A percentile compares a stretch with the other conserved stretches of the same genome.
Evolutionary conservation across 768 basidiomycete species (phyloP).

Genomic region (Infundibulicybe gibba): DNA sequence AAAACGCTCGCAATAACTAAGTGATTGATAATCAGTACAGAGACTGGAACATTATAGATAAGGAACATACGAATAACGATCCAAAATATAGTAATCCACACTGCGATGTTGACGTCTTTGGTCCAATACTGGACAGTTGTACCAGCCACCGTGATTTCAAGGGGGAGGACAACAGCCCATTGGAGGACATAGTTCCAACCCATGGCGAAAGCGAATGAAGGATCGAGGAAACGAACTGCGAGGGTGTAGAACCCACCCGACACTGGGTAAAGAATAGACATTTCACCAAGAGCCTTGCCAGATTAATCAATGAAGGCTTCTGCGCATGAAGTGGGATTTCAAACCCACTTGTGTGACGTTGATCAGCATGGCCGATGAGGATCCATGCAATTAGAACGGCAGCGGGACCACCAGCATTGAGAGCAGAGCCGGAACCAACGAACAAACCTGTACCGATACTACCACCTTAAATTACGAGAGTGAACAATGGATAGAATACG

Average conservation of each 20-base stretch:
- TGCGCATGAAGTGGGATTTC: conserved; percentile 41
- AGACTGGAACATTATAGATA: not conserved
- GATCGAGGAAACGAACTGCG: conserved; percentile 43
- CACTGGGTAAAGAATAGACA: conserved; percentile 43
- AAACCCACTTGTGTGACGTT: too few relatives aligned
- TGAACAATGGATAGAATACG: not conserved
- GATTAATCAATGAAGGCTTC: conserved; percentile 36
- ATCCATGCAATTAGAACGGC: too few relatives aligned
- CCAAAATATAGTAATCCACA: too few relatives aligned
- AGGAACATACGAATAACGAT: conserved; percentile 27
- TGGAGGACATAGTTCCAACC: conserved; percentile 49
- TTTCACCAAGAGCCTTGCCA: too few relatives aligned
- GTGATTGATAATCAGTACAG: not conserved
- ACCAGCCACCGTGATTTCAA: too few relatives aligned
- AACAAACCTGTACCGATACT: conserved; percentile 47
- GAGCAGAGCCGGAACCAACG: too few relatives aligned
- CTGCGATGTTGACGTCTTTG: conserved; percentile 31
- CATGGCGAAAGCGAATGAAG: conserved; percentile 46
- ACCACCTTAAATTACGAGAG: conserved; percentile 27
- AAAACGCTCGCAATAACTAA: conserved; percentile 35
- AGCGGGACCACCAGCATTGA: too few relatives aligned
- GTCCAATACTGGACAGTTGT: conserved; percentile 42
- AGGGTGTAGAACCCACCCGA: conserved; percentile 48
- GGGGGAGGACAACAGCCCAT: too few relatives aligned
- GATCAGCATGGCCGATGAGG: too few relatives aligned